A percentile compares a stretch with the other conserved stretches of the same genome.
These are phyloP conservation scores for Mycena galericulata DNA, from an alignment of 768 basidiomycete species.

Conservation along the genomic window DNA sequence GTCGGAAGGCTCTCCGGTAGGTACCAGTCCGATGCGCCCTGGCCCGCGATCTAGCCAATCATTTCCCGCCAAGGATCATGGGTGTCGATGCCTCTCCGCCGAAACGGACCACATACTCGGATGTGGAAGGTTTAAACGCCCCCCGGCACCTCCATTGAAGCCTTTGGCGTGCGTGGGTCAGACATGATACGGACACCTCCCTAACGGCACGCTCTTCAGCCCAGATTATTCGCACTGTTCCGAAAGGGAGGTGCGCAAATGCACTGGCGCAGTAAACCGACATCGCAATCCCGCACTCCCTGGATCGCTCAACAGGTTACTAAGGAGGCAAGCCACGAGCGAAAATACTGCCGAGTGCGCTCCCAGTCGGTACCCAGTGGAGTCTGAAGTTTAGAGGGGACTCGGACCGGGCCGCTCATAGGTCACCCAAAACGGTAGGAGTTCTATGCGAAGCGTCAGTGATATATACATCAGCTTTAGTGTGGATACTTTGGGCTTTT, in stretches of 20 bases:
- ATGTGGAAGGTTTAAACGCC: slow-evolving; percentile 7
- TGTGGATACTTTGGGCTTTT: no score
- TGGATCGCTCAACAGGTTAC: not conserved
- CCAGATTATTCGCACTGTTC: slow-evolving; percentile 3
- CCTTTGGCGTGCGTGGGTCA: slow-evolving; percentile 7
- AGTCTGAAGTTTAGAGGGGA: not conserved
- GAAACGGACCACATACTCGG: slow-evolving; percentile 4
- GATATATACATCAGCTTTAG: no score
- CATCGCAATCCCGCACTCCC: not conserved
- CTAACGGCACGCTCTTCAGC: not conserved
- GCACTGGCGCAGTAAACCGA: not conserved
- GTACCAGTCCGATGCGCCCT: no score
- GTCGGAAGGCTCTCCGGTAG: not conserved
- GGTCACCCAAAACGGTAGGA: no score
- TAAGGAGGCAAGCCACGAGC: not conserved
- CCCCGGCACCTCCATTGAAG: slow-evolving; percentile 14
- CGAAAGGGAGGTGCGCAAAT: not conserved
- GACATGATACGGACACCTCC: no score
- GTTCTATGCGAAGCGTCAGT: no score
- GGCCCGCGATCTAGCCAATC: slow-evolving; percentile 14
- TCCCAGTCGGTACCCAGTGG: not conserved
- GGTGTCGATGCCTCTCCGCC: slow-evolving; percentile 16
- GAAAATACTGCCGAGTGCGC: not conserved
- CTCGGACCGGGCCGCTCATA: not conserved
- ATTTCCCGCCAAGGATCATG: slow-evolving; percentile 16